Evolutionary conservation across 2,329 filamentous ascomycete species (phyloP), one percentile per base, ranked within the genome.

Genomic region (Penicillium sp.): DNA sequence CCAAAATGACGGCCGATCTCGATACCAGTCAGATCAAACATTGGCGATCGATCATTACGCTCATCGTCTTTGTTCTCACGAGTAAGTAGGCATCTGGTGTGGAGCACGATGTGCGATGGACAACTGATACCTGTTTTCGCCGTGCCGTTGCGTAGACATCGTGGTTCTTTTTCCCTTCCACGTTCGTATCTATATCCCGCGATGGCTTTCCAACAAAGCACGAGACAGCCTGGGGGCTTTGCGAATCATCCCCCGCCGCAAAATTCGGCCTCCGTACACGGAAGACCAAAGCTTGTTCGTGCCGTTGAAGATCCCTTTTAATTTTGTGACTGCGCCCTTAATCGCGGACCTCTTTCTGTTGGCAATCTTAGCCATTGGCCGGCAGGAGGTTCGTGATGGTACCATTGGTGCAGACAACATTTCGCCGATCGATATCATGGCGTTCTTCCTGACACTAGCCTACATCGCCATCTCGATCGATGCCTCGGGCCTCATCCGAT

Each of bases 401-500:
- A 86, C 80, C 0, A 62, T 84, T 6, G 83, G 83, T 0, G 71
- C 80, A 1, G 68, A 84, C 52, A 71, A 80, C 54, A 87, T 88
- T 50, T 71, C 72, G 2, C 84, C 84, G 0, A 74, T 85, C 50
- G 83, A 87, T 45, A 86, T 87, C 45, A 86, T 87, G 81, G 66
- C 73, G 11, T 87, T 87, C 65, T 87, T 88, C 65, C 70, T 87
- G 29, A 84, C 82, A 0, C 60, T 86, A 29, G 84, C 84, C 2
- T 88, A 87, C 53, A 86, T 87, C 43, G 84, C 84, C 32, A 86
- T 88, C 31, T 87, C 83, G 0, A 85, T 87, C 43, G 84, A 87
- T 49, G 83, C 84, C 2, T 87, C 84, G 0, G 84, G 84, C 3
- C 69, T 87, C 11, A 86, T 87, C 53, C 70, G 83, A 39, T 87